Evolutionary conservation across 345 rosid species (phyloP).

Genomic region (Alliaria petiolata): DNA sequence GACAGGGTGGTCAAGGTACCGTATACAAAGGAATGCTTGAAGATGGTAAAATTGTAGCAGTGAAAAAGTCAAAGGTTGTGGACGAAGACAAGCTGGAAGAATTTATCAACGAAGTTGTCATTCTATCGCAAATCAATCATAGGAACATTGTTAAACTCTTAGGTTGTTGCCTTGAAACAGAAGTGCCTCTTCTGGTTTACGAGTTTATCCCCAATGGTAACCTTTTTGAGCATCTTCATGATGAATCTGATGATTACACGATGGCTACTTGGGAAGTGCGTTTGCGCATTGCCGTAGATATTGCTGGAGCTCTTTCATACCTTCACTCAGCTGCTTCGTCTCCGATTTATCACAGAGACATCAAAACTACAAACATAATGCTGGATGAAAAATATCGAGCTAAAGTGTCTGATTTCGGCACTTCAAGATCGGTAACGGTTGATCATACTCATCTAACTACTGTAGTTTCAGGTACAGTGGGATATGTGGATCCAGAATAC

Average conservation of each 20-base stretch:
- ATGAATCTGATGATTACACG: not conserved
- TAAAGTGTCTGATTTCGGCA: not conserved
- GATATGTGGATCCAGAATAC: not conserved
- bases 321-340: not conserved
- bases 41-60: no score
- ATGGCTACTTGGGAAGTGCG: not conserved
- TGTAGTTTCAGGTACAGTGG: not conserved
- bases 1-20: not conserved
- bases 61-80: no score
- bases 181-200: slow-evolving; percentile 5
- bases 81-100: not conserved
- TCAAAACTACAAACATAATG: not conserved
- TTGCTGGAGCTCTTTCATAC: not conserved
- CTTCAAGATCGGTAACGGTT: not conserved
- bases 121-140: slow-evolving; percentile 10
- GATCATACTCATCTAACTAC: not conserved
- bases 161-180: slow-evolving; percentile 12
- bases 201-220: slow-evolving; percentile 11
- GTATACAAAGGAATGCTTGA: no score
- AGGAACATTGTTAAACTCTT: not conserved
- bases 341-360: not conserved
- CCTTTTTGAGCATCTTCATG: slow-evolving; percentile 10
- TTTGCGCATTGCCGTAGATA: not conserved
- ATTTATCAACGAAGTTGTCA: slow-evolving; percentile 11
- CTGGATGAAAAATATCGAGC: not conserved